Evolutionary conservation across 495 filamentous ascomycete genomes (phyloP), one percentile per base, ranked within the genome.

Genomic region (Aspergillus affinis): DNA sequence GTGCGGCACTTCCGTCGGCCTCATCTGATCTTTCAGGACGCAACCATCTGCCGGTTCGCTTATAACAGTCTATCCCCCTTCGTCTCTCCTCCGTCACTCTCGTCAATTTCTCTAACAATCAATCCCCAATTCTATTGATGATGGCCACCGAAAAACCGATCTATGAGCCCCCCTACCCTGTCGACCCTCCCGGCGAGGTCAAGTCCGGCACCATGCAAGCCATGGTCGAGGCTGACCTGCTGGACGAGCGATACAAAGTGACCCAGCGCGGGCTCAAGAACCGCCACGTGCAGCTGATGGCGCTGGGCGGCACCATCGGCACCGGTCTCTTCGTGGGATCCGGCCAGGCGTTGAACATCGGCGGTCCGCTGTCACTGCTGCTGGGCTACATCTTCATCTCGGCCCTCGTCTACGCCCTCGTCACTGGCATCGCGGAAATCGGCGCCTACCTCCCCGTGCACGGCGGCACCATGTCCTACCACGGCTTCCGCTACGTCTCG

Each of bases 251-350:
- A 5, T 80, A 80, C 64, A 62, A 65, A 19, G 66, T 65, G 9
- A 80, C 77, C 54, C 58, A 76, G 58, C 75, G 76, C 27, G 77
- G 76, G 12, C 64, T 81, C 50, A 75, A 77, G 58, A 84, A 75
- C 18, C 79, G 86, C 51, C 86, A 88, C 62, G 76, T 87, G 26
- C 85, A 89, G 69, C 80, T 90, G 59, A 87, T 89, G 61, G 86
- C 87, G 0, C 75, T 90, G 6, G 87, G 86, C 59, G 86, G 86
- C 54, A 86, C 85, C 48, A 89, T 90, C 62, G 88, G 88, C 49
- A 91, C 88, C 2, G 88, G 72, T 61, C 70, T 75, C 5, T 75
- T 75, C 57, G 80, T 82, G 54, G 83, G 82, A 2, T 84, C 83
- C 1, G 86, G 87, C 13, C 80, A 83, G 61, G 83, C 86, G 8